Base-by-base conservation (phyloP, 257 asterid species). In the Solanum chaucha region DNA sequence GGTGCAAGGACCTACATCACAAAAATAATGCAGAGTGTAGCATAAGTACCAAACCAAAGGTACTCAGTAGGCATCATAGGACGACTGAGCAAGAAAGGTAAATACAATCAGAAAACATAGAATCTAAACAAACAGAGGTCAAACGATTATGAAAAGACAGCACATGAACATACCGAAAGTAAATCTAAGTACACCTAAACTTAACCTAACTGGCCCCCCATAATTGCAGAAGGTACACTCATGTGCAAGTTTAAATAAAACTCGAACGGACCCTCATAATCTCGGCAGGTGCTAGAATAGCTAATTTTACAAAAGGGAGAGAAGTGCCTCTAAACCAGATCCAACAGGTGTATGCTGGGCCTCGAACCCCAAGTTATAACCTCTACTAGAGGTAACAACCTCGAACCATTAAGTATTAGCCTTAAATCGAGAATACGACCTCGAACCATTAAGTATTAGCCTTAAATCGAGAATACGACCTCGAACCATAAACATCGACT, bases 271-370 rank as follows among this genome's bases (percentile, higher is more conserved):
- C 1, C n/a, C 64, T 55, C 10, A 55, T 55, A 55, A 55, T 19
- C 24, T 1, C 24, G 10, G 17, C 0, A 2, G 4, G n/a, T 55
- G 17, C 64, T 0, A 55, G 0, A 55, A 19, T 55, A 55, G 2
- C 10, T 6, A 55, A 6, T 55, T 55, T 3, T 55, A 6, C 9
- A 55, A 55, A 4, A 55, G 64, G 24, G 4, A 55, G 1, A 55
- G 24, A 55, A 55, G 24, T 55, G 0, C 64, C 10, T 55, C 3
- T 4, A 3, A 55, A 55, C 24, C 0, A 55, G 10, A 55, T 55
- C n/a, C 4, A 55, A 6, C 24, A 55, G 1, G 0, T 55, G 24
- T 19, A 55, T 0, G 0, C 4, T 0, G 24, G 10, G 10, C 64
- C 64, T 19, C 4, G 10, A 55, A 55, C 4, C n/a, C 10, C 0